Evolutionary conservation across 2,329 filamentous ascomycete species (phyloP), one percentile per base, ranked within the genome.

Genomic region (Fusarium sp.): DNA sequence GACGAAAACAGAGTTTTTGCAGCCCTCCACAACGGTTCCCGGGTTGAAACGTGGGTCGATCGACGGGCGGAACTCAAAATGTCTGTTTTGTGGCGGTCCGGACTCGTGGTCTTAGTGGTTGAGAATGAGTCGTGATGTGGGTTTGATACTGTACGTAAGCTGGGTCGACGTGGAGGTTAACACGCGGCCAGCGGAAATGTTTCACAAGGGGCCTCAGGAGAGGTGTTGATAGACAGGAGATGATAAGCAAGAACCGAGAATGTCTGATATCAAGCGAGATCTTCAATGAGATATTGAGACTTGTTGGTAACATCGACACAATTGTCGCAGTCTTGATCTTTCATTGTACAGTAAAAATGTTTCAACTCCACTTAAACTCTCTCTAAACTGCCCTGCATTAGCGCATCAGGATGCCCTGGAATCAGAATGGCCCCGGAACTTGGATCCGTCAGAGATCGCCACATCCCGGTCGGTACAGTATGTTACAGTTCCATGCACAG

Each of bases 91-190:
- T 66, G 63, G 63, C 63, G 63, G 50, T 38, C 27, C 45, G 30
- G 24, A 43, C 30, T 45, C 30, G 22, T 22, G 22, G n/a, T 54
- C 50, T 43, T 42, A 50, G 63, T 55, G 63, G 63, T 46, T 24
- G 61, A 22, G 16, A 55, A 62, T 46, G 63, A 66, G 49, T 67
- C 63, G 63, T 66, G 44, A 67, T 66, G 63, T 66, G 63, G 63
- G 63, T 43, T 59, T 46, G 8, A 4, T 50, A 38, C 34, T 22
- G 34, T 66, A 61, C 63, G 63, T 66, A 63, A 62, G 47, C 49
- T 66, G 29, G 20, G 15, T 34, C 29, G 10, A 30, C 56, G 52
- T 61, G 55, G 62, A 66, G 63, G 63, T 67, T 62, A 63, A 66
- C 63, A 66, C 63, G 63, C 63, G 63, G 63, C 63, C 45, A 38